Evolutionary conservation across 177 flowering plant species (phyloP).

Genomic region (Vitis hybrid): DNA sequence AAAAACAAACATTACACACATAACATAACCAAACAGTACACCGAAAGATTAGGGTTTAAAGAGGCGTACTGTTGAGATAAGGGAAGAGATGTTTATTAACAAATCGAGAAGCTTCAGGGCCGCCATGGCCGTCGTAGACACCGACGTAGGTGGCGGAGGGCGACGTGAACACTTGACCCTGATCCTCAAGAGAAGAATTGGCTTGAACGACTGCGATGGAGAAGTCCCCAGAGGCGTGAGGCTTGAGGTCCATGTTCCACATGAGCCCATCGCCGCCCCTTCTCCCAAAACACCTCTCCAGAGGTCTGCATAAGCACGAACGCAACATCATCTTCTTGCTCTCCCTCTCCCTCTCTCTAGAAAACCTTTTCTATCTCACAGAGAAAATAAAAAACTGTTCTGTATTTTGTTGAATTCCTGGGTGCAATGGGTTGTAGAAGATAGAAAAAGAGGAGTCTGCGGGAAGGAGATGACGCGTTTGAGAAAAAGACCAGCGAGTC

Average conservation of each 20-base stretch:
- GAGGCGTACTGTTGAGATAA: slow-evolving; percentile 36
- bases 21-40: not conserved
- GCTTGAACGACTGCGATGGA: slow-evolving; percentile 49
- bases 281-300: slow-evolving; percentile 31
- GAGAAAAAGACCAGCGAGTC: too few species aligned
- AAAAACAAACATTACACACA: not conserved
- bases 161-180: slow-evolving; percentile 32
- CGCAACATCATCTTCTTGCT: slow-evolving; percentile 15
- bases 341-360: not conserved
- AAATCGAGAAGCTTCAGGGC: slow-evolving; percentile 41
- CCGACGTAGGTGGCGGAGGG: slow-evolving; percentile 39
- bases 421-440: too few species aligned
- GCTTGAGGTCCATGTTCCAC: slow-evolving; percentile 38
- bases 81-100: slow-evolving; percentile 40
- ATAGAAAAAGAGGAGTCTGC: too few species aligned
- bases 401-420: too few species aligned
- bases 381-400: slow-evolving; percentile 10
- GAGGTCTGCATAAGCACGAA: slow-evolving; percentile 11
- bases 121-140: slow-evolving; percentile 46
- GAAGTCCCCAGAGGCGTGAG: slow-evolving; percentile 39
- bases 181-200: slow-evolving; percentile 35
- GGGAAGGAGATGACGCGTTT: too few species aligned
- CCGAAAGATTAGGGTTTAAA: not conserved
- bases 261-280: slow-evolving; percentile 22
- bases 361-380: not conserved